Evolutionary conservation across 768 basidiomycete genomes (phyloP).

Genomic region (Coprinopsis cinerea): DNA sequence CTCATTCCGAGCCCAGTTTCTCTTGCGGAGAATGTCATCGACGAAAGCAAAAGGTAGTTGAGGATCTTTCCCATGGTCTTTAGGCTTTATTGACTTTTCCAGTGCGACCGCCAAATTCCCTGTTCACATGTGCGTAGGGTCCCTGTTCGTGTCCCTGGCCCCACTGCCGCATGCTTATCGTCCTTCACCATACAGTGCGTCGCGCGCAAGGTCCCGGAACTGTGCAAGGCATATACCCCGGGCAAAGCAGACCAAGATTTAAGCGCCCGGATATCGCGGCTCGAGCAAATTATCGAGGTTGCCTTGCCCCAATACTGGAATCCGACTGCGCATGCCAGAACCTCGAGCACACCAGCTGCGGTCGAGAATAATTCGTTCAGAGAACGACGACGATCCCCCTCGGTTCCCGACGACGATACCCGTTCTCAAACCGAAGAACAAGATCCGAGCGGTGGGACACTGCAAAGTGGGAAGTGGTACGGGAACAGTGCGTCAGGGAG

Average conservation of each 20-base stretch:
- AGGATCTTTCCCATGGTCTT: not conserved
- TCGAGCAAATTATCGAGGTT: slow-evolving; percentile 77
- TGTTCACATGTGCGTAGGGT: slow-evolving; percentile 66
- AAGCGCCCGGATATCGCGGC: slow-evolving; percentile 61
- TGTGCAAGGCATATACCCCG: slow-evolving; percentile 85
- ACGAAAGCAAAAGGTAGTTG: slow-evolving; percentile 69
- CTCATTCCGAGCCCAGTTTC: slow-evolving; percentile 41
- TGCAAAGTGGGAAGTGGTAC: slow-evolving; percentile 84
- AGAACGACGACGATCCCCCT: slow-evolving; percentile 42
- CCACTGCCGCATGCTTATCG: slow-evolving; percentile 8
- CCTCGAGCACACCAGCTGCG: slow-evolving; percentile 30
- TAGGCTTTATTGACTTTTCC: slow-evolving; percentile 2
- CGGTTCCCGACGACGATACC: slow-evolving; percentile 58
- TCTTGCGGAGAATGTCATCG: slow-evolving; percentile 87
- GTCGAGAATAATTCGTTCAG: slow-evolving; percentile 18
- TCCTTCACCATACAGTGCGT: slow-evolving; percentile 51
- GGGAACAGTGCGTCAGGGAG: slow-evolving; percentile 81
- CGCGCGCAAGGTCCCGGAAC: slow-evolving; percentile 80
- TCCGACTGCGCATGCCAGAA: slow-evolving; percentile 21
- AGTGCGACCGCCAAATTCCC: slow-evolving; percentile 84
- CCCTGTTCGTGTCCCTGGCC: not conserved
- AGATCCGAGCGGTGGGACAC: slow-evolving; percentile 68
- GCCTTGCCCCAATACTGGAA: slow-evolving; percentile 70
- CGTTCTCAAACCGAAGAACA: slow-evolving; percentile 74
- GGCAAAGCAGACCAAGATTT: slow-evolving; percentile 84